Evolutionary conservation across 177 flowering plant species (phyloP), one percentile per base, ranked within the genome.

Genomic region (Tripterygium wilfordii): DNA sequence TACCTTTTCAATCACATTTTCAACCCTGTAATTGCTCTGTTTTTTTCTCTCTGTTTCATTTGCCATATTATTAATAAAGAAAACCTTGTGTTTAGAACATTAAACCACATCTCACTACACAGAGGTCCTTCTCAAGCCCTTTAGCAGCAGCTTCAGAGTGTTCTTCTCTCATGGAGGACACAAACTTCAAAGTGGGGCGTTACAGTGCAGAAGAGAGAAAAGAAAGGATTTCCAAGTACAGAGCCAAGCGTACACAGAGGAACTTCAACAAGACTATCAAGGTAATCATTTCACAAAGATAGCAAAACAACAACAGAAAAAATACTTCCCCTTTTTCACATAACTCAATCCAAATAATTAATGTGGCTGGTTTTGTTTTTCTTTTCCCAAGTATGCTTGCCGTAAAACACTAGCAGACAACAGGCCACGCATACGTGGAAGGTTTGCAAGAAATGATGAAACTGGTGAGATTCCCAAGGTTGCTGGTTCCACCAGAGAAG

Each of bases 371-470:
- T 17, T 16, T 43, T 12, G 16, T 20, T 28, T 33, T 10, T 2
- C 23, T 25, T 41, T 38, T 19, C 6, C 42, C 0, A 38, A 91
- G 96, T 91, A 91, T 65, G 92, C 88, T 64, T 91, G 98, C 56
- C 86, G 96, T 3, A 91, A 91, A 58, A 79, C 92, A 10, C 76
- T 91, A 56, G 98, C 98, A 2, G 98, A 91, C 80, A 85, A 72
- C 60, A 59, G 98, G n/a, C 96, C 88, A 0, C 70, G 98, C 27
- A 70, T 90, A 46, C 91, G 98, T 63, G 98, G 98, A 59, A 79
- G 98, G 58, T 90, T 90, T 49, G 96, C 96, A 2, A 74, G 89
- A 9, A 81, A 81, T 50, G 98, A 90, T 43, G 96, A 88, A 49
- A 42, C 68, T 24, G 76, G 58, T 29, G 96, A 82, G 63, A 66